phyloP scores from a whole-genome alignment of 2,329 filamentous ascomycete genomes.

The Aureobasidium pullulans region DNA sequence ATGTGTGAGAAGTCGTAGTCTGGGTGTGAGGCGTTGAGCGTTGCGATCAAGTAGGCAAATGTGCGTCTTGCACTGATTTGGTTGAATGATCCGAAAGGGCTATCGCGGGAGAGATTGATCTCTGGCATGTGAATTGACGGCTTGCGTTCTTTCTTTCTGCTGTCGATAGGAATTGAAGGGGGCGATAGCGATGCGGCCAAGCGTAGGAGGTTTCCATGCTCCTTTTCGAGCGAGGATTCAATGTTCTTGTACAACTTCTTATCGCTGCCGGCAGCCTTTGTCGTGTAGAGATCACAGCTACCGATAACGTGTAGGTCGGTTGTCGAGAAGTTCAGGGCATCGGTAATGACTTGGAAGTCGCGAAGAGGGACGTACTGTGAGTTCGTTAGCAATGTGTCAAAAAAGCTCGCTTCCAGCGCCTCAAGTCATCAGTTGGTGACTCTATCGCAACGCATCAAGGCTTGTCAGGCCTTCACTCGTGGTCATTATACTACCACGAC shows the following conservation, averaged over 20 bases:
- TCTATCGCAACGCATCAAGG: background rate
- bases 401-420: background rate
- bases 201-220: slow-evolving; percentile 81
- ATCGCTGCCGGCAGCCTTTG: slow-evolving; percentile 88
- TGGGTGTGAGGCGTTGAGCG: slow-evolving; percentile 87
- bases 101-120: slow-evolving; percentile 70
- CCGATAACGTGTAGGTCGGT: slow-evolving; percentile 87
- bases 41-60: slow-evolving; percentile 94
- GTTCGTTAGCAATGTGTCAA: background rate
- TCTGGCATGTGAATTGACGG: slow-evolving; percentile 25
- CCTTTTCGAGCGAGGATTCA: slow-evolving; percentile 80
- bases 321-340: slow-evolving; percentile 91
- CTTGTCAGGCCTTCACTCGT: background rate
- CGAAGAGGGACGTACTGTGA: slow-evolving; percentile 79
- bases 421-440: background rate
- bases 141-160: slow-evolving; percentile 29
- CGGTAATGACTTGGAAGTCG: slow-evolving; percentile 85
- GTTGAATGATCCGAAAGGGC: slow-evolving; percentile 84
- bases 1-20: slow-evolving; percentile 97
- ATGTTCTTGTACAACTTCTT: slow-evolving; percentile 98
- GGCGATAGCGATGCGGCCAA: slow-evolving; percentile 83
- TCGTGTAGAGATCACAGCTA: slow-evolving; percentile 94
- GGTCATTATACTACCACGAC: too few relatives aligned
- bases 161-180: slow-evolving; percentile 46
- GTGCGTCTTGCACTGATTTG: slow-evolving; percentile 83